Conservation (phyloP, 306 rosid species). For the Acmispon strigosus region DNA sequence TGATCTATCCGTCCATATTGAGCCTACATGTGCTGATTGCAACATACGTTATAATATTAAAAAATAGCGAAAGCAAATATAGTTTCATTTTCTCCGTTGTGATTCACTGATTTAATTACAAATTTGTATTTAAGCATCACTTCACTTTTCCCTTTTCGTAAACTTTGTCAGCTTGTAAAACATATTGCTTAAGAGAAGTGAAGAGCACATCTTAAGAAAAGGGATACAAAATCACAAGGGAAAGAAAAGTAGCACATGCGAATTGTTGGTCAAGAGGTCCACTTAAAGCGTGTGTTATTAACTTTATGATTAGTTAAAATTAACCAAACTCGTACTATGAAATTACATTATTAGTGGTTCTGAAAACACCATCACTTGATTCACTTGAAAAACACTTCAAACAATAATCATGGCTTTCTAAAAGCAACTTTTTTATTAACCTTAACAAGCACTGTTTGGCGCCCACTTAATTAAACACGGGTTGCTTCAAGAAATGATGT, state of each 20-base stretch:
- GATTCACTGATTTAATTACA: neutral
- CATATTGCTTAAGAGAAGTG: neutral
- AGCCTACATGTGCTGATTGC: no score
- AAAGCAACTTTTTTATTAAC: constrained; percentile 1
- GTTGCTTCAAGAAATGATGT: constrained; percentile 1
- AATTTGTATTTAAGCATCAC: neutral
- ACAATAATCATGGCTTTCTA: neutral
- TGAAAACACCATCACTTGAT: neutral
- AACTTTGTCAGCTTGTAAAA: constrained; percentile 6
- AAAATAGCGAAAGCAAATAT: neutral
- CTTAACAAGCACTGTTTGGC: neutral
- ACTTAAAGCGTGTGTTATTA: neutral
- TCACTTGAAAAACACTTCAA: constrained; percentile 36
- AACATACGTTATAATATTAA: neutral
- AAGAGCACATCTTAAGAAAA: constrained; percentile 23
- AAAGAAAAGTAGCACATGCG: constrained; percentile 11
- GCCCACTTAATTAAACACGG: no score
- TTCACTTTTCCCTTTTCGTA: constrained; percentile 8
- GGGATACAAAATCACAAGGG: neutral
- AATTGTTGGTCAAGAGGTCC: constrained; percentile 27
- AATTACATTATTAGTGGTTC: constrained; percentile 8
- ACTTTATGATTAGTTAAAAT: constrained; percentile 12
- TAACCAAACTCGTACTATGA: constrained; percentile 10
- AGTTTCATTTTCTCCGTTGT: neutral
- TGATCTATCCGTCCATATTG: no score